Evolutionary conservation across 2,329 filamentous ascomycete species (phyloP).

Genomic region (Fusarium azukiicola): DNA sequence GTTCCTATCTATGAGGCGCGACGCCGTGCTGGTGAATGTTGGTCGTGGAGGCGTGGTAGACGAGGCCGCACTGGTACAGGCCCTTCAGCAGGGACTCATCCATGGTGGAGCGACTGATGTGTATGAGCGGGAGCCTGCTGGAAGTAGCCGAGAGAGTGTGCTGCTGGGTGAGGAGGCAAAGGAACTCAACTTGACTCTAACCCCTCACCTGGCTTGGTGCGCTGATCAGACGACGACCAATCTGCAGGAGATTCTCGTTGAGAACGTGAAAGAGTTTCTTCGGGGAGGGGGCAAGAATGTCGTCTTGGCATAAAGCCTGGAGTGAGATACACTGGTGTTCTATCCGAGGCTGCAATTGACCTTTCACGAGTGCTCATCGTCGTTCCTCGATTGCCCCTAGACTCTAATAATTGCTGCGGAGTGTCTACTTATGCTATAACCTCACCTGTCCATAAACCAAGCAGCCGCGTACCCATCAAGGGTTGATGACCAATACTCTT

Average conservation of each 20-base stretch:
- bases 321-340: too few relatives aligned
- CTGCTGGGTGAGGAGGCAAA: background rate
- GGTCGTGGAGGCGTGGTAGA: conserved; percentile 29
- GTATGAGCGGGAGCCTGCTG: conserved; percentile 29
- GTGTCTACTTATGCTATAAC: too few relatives aligned
- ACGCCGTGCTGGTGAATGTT: conserved; percentile 34
- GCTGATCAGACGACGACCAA: conserved; percentile 17
- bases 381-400: too few relatives aligned
- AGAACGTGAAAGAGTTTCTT: conserved; percentile 10
- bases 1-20: background rate
- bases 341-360: too few relatives aligned
- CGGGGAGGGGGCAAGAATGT: background rate
- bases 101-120: conserved; percentile 33
- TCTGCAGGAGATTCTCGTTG: background rate
- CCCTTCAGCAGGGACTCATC: conserved; percentile 26
- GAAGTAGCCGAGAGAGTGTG: background rate
- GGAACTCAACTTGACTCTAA: background rate
- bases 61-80: conserved; percentile 23
- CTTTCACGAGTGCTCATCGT: too few relatives aligned
- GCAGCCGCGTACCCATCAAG: background rate
- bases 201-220: conserved; percentile 24
- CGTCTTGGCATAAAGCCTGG: background rate
- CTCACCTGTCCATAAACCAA: background rate
- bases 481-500: background rate
- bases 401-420: too few relatives aligned